phyloP scores from a whole-genome alignment of 805 yeast species.

The Pichia ethanolica region DNA sequence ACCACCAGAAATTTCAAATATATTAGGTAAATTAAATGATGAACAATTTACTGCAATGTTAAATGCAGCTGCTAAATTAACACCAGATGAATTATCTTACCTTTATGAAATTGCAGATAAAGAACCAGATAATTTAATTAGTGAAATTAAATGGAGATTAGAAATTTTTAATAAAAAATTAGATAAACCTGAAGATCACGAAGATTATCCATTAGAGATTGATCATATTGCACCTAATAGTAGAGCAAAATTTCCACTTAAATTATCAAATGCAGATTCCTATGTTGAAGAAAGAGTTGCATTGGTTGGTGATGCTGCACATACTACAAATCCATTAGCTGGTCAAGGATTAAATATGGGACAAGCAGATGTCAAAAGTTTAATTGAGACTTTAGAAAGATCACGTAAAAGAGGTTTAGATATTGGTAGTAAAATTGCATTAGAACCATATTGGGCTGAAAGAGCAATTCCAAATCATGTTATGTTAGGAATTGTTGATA shows the following conservation, averaged over 20 bases:
- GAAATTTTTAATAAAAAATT: slow-evolving; percentile 29
- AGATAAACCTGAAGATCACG: slow-evolving; percentile 39
- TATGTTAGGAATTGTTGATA: slow-evolving; percentile 83
- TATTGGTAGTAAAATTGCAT: slow-evolving; percentile 70
- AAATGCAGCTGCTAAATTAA: slow-evolving; percentile 82
- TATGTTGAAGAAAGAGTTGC: slow-evolving; percentile 83
- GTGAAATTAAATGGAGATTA: slow-evolving; percentile 71
- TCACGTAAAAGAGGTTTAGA: slow-evolving; percentile 79
- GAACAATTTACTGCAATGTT: slow-evolving; percentile 60
- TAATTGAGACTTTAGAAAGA: slow-evolving; percentile 59
- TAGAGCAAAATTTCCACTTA: slow-evolving; percentile 84
- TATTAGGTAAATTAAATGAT: slow-evolving; percentile 51
- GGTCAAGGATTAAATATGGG: slow-evolving; percentile 99
- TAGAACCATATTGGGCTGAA: slow-evolving; percentile 83
- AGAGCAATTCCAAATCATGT: slow-evolving; percentile 75
- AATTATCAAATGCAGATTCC: slow-evolving; percentile 82
- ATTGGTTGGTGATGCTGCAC: slow-evolving; percentile 97
- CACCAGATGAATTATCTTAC: slow-evolving; percentile 67
- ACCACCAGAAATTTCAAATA: slow-evolving; percentile 62
- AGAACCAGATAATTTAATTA: slow-evolving; percentile 42
- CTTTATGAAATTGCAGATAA: slow-evolving; percentile 41
- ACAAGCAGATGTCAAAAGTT: slow-evolving; percentile 76
- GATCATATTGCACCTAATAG: slow-evolving; percentile 51
- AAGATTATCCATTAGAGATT: slow-evolving; percentile 60
- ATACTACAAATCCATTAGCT: slow-evolving; percentile 93